Evolutionary conservation across 2,329 filamentous ascomycete genomes (phyloP), one percentile per base, ranked within the genome.

Genomic region (Penicillium sp.): DNA sequence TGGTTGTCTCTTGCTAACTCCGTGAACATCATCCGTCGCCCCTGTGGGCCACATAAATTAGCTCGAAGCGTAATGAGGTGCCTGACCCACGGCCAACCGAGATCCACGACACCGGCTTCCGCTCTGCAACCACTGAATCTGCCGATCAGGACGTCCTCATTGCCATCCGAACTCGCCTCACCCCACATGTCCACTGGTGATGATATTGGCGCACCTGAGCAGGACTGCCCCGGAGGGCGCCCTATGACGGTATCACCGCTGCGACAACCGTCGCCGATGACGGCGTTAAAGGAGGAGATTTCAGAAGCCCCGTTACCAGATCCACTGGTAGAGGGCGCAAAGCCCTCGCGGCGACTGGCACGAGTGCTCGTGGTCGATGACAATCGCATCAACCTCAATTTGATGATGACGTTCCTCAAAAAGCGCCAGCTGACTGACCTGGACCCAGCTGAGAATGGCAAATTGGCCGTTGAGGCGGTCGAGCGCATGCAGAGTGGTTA

Each of bases 361-460:
- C 66, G 67, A 12, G 64, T 79, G 3, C 67, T 78, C 0, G 72
- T 79, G 0, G 76, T 79, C 4, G 76, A 79, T 42, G 76, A 79
- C 57, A 79, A 79, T 55, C 62, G 65, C 2, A 78, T 79, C 55
- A 78, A 79, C 39, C 68, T 77, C 10, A 75, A 72, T 18, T 62
- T 78, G 13, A 72, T 78, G 61, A 66, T 76, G 58, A 77, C 75
- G 0, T 76, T 75, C 50, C 69, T 77, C 68, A 71, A 69, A 50
- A 77, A 73, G 50, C 69, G 73, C 8, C 63, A 69, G 4, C 61
- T 74, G 27, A 52, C 66, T 9, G 64, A 63, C 7, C 60, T 77
- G 6, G 66, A 70, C n/a, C 68, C 72, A 0, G 77, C 77, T 2
- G 69, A 72, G 38, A 74, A 79, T 53, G 77, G 77, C 23, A 69